These are phyloP conservation scores for Geotrichum cucujoidarum DNA, from an alignment of 1,139 yeast genomes.

Conservation along the genomic window DNA sequence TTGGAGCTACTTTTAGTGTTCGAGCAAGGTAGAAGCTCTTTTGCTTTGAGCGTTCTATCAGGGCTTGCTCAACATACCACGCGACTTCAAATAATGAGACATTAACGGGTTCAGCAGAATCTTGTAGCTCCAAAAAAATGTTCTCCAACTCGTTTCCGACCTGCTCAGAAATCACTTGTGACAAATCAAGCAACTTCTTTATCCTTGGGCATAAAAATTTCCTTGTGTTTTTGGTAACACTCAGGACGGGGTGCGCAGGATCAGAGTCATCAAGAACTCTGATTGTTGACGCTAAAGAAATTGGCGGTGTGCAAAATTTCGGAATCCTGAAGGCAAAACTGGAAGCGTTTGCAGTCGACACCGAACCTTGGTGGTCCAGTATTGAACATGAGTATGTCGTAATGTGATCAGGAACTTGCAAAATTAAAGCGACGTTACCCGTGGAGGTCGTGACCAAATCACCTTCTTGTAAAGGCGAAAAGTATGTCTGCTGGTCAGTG, in stretches of 20 bases:
- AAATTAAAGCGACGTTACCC: slow-evolving; percentile 17
- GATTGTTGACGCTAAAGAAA: slow-evolving; percentile 7
- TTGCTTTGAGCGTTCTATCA: slow-evolving; percentile 12
- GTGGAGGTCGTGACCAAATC: slow-evolving; percentile 16
- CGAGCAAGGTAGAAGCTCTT: slow-evolving; percentile 10
- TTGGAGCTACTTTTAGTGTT: slow-evolving; percentile 13
- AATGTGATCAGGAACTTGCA: slow-evolving; percentile 18
- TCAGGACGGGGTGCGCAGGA: slow-evolving; percentile 12
- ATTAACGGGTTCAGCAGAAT: slow-evolving; percentile 21
- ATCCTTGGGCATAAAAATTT: slow-evolving; percentile 17
- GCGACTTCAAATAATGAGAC: slow-evolving; percentile 28
- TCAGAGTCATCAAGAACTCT: slow-evolving; percentile 13
- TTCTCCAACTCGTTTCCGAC: slow-evolving; percentile 15
- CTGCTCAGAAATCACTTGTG: slow-evolving; percentile 7
- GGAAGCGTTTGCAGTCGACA: background rate
- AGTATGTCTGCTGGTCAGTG: slow-evolving; percentile 17
- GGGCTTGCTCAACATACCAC: slow-evolving; percentile 18
- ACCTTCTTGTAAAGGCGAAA: slow-evolving; percentile 15
- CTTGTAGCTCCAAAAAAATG: slow-evolving; percentile 19
- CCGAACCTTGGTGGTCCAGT: slow-evolving; percentile 19
- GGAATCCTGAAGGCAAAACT: slow-evolving; percentile 17
- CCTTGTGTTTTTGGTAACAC: slow-evolving; percentile 9
- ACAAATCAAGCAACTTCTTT: slow-evolving; percentile 8
- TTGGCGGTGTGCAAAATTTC: slow-evolving; percentile 5
- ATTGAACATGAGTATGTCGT: slow-evolving; percentile 9